Percentiles rank a stretch among this genome's conserved stretches.
Conservation (phyloP, 352 stramenopile genomes). For the Sclerospora graminicola region DNA sequence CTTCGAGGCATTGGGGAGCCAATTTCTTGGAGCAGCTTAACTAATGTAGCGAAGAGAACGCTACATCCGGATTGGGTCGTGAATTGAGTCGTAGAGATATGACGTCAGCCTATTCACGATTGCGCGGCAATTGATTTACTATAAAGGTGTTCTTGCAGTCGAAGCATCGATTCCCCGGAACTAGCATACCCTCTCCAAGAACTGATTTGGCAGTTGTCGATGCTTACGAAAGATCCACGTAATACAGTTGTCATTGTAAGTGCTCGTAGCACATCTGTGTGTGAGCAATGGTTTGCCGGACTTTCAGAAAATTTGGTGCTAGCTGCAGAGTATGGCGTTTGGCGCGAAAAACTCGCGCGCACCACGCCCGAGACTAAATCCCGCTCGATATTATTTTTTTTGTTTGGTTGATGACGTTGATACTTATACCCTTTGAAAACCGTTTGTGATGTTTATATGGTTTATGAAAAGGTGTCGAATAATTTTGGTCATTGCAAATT, state of each 20-base stretch:
- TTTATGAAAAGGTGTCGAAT: too few species aligned
- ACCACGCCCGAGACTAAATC: too few species aligned
- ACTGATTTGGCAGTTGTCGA: conserved; percentile 75
- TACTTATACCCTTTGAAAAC: too few species aligned
- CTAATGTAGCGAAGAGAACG: conserved; percentile 70
- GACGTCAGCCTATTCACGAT: conserved; percentile 70
- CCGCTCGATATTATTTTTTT: too few species aligned
- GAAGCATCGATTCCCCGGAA: conserved; percentile 80
- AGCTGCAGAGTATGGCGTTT: conserved; percentile 71
- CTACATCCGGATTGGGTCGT: conserved; percentile 46
- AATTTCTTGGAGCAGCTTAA: conserved; percentile 75
- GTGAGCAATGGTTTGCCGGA: conserved; percentile 70
- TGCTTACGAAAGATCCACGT: conserved; percentile 59
- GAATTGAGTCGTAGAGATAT: conserved; percentile 81
- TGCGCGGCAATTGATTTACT: conserved; percentile 65
- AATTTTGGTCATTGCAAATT: too few species aligned
- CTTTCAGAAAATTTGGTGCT: conserved; percentile 55
- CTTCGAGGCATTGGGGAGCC: conserved; percentile 57
- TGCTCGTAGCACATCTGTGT: conserved; percentile 53
- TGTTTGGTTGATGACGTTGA: too few species aligned
- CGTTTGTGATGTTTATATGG: too few species aligned
- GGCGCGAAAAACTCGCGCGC: too few species aligned
- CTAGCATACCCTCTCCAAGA: conserved; percentile 78
- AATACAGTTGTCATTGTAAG: conserved; percentile 76
- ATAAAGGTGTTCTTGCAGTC: conserved; percentile 79